Percentiles rank a stretch among this genome's conserved stretches.
Evolutionary conservation across 805 yeast genomes (phyloP).

Genomic region (Blastobotrys chiropterorum): DNA sequence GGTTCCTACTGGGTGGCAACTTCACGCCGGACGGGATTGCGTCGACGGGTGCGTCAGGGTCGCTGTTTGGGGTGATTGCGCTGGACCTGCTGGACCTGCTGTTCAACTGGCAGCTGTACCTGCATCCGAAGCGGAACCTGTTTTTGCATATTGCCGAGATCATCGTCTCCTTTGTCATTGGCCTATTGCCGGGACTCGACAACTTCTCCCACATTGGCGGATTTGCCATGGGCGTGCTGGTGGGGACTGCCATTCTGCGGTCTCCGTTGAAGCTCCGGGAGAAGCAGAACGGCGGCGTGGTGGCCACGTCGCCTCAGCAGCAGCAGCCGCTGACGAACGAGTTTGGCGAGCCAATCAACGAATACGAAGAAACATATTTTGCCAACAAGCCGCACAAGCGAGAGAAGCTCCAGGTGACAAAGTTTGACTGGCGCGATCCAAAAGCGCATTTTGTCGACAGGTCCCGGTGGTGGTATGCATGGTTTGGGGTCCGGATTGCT

Average conservation of each 20-base stretch:
- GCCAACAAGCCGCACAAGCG: conserved; percentile 7
- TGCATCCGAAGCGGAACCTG: conserved; percentile 42
- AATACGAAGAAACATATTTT: not conserved
- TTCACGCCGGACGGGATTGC: conserved; percentile 62
- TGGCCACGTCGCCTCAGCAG: not conserved
- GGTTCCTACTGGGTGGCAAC: conserved; percentile 63
- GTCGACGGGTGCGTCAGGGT: conserved; percentile 66
- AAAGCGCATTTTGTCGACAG: conserved; percentile 20
- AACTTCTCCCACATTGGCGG: conserved; percentile 76
- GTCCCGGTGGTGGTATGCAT: conserved; percentile 37
- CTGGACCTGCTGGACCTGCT: conserved; percentile 49
- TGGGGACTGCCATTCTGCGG: conserved; percentile 44
- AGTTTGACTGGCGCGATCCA: conserved; percentile 21
- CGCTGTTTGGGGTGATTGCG: conserved; percentile 64
- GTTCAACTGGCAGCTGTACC: conserved; percentile 44
- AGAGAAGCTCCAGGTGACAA: conserved; percentile 18
- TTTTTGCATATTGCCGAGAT: conserved; percentile 49
- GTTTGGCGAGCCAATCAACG: not conserved
- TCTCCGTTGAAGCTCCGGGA: conserved; percentile 41
- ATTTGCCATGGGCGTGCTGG: conserved; percentile 52
- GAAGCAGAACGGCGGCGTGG: not conserved
- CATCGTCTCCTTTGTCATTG: conserved; percentile 52
- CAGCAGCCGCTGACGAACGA: not conserved
- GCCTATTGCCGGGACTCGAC: conserved; percentile 67
- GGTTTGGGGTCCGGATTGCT: conserved; percentile 46